Evolutionary conservation across 2,329 filamentous ascomycete species (phyloP), one percentile per base, ranked within the genome.

Genomic region (Fusarium sp.): DNA sequence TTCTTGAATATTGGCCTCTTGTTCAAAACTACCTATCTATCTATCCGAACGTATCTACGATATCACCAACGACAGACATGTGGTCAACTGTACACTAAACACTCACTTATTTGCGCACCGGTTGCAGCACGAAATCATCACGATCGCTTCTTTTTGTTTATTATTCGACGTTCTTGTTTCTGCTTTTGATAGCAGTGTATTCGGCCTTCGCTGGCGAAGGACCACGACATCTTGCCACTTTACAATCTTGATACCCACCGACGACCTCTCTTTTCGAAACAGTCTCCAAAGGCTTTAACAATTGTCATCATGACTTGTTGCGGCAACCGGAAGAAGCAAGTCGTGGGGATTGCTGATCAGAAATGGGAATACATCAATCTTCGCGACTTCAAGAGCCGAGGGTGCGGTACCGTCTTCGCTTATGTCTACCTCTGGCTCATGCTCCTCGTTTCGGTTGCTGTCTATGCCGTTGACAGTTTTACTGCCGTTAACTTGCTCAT

Each of bases 401-500:
- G 93, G 16, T 94, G 92, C 78, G 90, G 92, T 71, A 87, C 92
- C 2, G 85, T 88, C 11, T 86, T 97, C 70, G 94, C 94, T 63
- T 98, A 98, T 79, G 88, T 84, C 74, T 96, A 94, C 81, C 86
- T 98, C 52, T 96, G 91, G 87, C 85, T 96, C 61, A 92, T 93
- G 72, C 86, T 95, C 43, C 58, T 94, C 53, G 84, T 97, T 60
- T 96, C 93, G 5, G 78, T 95, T 49, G 91, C 93, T 43, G 94
- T 97, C 70, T 98, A 97, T 79, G 90, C 85, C 28, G 92, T 97
- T 77, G 95, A 98, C 81, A 94, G 91, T 65, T 98, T 98, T 77
- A 98, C 94, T 7, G 94, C 94, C 66, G 88, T 98, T 81, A 97
- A 97, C 68, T 85, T 99, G 39, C 87, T 99, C 50, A 92, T 88